These are phyloP conservation scores for Aspergillus fumigatus DNA, from an alignment of 2,329 filamentous ascomycete species.

Conservation along the genomic window DNA sequence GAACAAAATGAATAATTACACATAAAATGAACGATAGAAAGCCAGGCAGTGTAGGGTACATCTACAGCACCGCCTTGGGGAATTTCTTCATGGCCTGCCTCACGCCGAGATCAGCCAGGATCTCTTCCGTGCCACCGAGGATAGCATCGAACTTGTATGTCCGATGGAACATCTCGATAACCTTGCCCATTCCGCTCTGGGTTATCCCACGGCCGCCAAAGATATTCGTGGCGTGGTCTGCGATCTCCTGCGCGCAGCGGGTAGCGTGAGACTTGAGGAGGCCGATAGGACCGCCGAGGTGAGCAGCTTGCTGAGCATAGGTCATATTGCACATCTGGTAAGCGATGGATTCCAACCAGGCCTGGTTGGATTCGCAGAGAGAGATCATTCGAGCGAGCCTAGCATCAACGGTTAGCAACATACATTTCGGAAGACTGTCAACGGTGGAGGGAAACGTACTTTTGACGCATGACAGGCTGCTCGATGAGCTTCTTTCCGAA, in stretches of 20 bases:
- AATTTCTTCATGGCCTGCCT: constrained; percentile 79
- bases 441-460: constrained; percentile 45
- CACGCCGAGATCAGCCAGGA: constrained; percentile 75
- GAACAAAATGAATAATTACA: not conserved
- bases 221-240: constrained; percentile 79
- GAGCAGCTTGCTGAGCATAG: constrained; percentile 69
- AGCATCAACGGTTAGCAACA: not conserved
- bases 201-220: constrained; percentile 79
- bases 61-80: constrained; percentile 75
- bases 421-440: not conserved
- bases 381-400: constrained; percentile 83
- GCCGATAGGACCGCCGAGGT: constrained; percentile 75
- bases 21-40: not conserved
- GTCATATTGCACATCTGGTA: constrained; percentile 86
- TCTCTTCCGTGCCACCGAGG: constrained; percentile 77
- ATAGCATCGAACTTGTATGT: constrained; percentile 80
- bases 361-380: constrained; percentile 73
- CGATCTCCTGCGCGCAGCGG: constrained; percentile 73
- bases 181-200: constrained; percentile 74
- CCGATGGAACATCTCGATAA: constrained; percentile 79
- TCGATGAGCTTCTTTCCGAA: constrained; percentile 78
- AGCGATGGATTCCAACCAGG: constrained; percentile 79
- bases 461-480: constrained; percentile 75
- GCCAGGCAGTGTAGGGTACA: not conserved
- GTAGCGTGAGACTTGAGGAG: constrained; percentile 77